Evolutionary conservation across 2,329 filamentous ascomycete genomes (phyloP), one percentile per base, ranked within the genome.

Genomic region (Phialophora verrucosa): DNA sequence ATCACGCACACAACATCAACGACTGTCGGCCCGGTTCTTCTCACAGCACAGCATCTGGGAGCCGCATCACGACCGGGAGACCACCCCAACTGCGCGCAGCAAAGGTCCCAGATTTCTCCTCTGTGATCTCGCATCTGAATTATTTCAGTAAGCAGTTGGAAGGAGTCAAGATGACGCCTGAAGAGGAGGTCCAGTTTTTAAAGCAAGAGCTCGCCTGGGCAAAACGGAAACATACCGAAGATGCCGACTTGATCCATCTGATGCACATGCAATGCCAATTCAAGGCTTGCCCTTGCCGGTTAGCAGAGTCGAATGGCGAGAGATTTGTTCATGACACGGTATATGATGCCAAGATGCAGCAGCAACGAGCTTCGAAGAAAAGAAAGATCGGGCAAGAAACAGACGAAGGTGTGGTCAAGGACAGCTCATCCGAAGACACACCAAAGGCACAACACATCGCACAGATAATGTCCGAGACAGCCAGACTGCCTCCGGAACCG

Each of bases 161-260:
- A 51, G 74, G 75, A 50, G 69, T 69, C 27, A 69, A 74, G 32
- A 66, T 74, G 23, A 63, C 71, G 14, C 64, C 70, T 47, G 71
- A 78, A 7, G 81, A 81, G 68, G 74, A 79, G n/a, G 71, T 87
- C 25, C 73, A 77, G 2, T 73, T 77, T 2, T 69, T 83, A 11
- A 79, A 82, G 64, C 79, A 84, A 51, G 82, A 87, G 63, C 78
- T 89, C 3, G 74, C 77, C 29, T 75, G 76, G 32, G 86, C 88
- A 74, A 81, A 79, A 70, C 80, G 85, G 66, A 75, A 78, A 62
- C 80, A 83, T 31, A 51, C 38, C 25, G 67, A 72, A 51, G 85
- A 85, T 0, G 82, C 88, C 69, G 85, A 87, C 32, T 81, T 87
- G 77, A 79, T 88, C 2, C 74, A 83, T 35, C 83, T 82, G 67